Evolutionary conservation across 192 early-diverging fungal genomes (phyloP), one percentile per base, ranked within the genome.

Genomic region (Diversispora epigaea): DNA sequence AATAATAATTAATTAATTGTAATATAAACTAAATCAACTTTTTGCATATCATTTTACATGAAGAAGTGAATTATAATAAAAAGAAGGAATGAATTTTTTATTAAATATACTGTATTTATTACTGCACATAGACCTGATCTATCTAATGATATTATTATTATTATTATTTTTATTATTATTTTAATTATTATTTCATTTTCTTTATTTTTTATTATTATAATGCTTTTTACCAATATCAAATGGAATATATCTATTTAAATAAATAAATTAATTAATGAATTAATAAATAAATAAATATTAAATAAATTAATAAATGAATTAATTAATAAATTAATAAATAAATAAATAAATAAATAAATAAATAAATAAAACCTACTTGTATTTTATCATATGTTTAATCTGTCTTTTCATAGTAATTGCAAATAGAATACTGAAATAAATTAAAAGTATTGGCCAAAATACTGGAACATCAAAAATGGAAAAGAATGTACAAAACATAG

Each of bases 371-470:
- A 61, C 71, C 2, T 61, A 73, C 71, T 62, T 89, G 85, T 96
- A 93, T 82, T 93, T 95, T 79, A 96, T 90, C 97, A 99, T 99
- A 76, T 98, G 98, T 74, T 89, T 84, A 80, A 99, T 97, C 80
- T 98, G 98, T 71, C 96, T 86, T 77, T 90, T 89, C 98, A 99
- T 99, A 4, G 98, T 98, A 47, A 99, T 84, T 14, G 89, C 85
- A 81, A 98, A 95, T 41, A 99, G 86, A 78, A 96, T 89, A 58
- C 94, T 82, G 81, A 97, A 99, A 85, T 99, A 99, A 63, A 98
- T 85, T 82, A 98, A 81, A 41, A 98, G 87, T 77, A 98, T 98
- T 4, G 98, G 98, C 98, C 98, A 99, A 83, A 95, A 99, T 5
- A 99, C 98, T 14, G 98, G 98, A 55, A 99, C 88, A 77, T 99